Percentiles rank a stretch among this genome's conserved stretches.
These are phyloP conservation scores for Adenanthera pavonina DNA, from an alignment of 306 rosid genomes.

Conservation along the genomic window DNA sequence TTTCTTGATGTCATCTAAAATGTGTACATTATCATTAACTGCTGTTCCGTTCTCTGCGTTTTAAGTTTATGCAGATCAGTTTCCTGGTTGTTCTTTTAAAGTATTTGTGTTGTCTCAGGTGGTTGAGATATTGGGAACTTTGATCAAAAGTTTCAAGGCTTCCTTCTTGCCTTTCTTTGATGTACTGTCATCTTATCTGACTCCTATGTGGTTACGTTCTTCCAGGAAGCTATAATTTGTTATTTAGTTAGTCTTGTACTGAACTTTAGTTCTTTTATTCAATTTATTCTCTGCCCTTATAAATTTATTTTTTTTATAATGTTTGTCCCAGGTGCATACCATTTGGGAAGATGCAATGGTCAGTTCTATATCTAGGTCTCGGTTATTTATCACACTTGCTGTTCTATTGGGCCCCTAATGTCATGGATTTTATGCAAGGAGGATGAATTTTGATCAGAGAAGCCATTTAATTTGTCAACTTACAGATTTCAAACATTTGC, in stretches of 20 bases:
- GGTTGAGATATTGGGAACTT: slow-evolving; percentile 96
- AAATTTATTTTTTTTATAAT: neutral
- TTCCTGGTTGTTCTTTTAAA: slow-evolving; percentile 25
- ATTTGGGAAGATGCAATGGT: neutral
- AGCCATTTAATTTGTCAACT: neutral
- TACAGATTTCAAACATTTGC: neutral
- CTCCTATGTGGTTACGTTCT: slow-evolving; percentile 99
- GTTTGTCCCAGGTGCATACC: neutral
- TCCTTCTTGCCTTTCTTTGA: slow-evolving; percentile 96
- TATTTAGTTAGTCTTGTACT: slow-evolving; percentile 23
- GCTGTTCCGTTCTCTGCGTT: neutral
- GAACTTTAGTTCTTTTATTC: neutral
- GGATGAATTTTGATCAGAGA: neutral
- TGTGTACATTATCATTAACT: neutral
- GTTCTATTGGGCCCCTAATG: neutral
- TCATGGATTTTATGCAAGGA: neutral
- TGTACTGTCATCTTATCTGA: slow-evolving; percentile 86
- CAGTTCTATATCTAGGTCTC: neutral
- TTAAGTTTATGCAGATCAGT: slow-evolving; percentile 4
- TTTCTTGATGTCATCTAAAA: slow-evolving; percentile 42
- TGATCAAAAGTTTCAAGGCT: slow-evolving; percentile 95
- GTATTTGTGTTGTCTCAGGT: slow-evolving; percentile 58
- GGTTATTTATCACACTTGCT: neutral
- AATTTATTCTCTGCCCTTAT: neutral
- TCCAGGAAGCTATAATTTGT: neutral